Conservation (phyloP, 2,329 filamentous ascomycete genomes). For the Myriosclerotinia curreyana region DNA sequence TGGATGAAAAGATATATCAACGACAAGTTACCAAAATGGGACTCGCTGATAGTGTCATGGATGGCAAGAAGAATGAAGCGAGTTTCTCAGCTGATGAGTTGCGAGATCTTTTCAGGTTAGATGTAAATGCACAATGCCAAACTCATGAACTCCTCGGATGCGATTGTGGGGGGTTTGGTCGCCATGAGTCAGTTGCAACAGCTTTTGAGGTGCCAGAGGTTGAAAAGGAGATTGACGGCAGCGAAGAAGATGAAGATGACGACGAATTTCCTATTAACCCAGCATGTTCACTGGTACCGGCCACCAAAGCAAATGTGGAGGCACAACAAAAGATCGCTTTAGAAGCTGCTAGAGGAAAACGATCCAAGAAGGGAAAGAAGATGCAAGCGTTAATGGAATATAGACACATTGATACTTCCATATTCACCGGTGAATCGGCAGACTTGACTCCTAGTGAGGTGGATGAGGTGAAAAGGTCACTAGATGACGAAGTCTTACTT, state of each 20-base stretch:
- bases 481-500: slow-evolving; percentile 52
- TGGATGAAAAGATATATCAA: slow-evolving; percentile 75
- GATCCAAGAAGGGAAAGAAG: slow-evolving; percentile 41
- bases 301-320: slow-evolving; percentile 46
- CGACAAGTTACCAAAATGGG: slow-evolving; percentile 69
- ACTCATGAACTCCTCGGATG: slow-evolving; percentile 68
- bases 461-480: slow-evolving; percentile 36
- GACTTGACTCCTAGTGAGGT: slow-evolving; percentile 39
- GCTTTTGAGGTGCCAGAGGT: slow-evolving; percentile 27
- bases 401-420: slow-evolving; percentile 48
- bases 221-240: slow-evolving; percentile 12
- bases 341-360: slow-evolving; percentile 36
- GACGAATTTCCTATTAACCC: slow-evolving; percentile 33
- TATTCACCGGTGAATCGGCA: slow-evolving; percentile 38
- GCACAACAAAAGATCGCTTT: slow-evolving; percentile 45
- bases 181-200: slow-evolving; percentile 24
- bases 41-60: slow-evolving; percentile 68
- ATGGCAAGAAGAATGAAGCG: slow-evolving; percentile 57
- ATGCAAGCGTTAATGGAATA: slow-evolving; percentile 54
- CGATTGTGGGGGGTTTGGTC: slow-evolving; percentile 55
- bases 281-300: slow-evolving; percentile 38
- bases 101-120: slow-evolving; percentile 63
- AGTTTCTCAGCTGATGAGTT: slow-evolving; percentile 66
- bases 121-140: slow-evolving; percentile 58
- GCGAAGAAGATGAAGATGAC: slow-evolving; percentile 35